Percentiles rank a stretch among this genome's conserved stretches.
Conservation (phyloP, 768 basidiomycete genomes). For the Pulveroboletus sp. region DNA sequence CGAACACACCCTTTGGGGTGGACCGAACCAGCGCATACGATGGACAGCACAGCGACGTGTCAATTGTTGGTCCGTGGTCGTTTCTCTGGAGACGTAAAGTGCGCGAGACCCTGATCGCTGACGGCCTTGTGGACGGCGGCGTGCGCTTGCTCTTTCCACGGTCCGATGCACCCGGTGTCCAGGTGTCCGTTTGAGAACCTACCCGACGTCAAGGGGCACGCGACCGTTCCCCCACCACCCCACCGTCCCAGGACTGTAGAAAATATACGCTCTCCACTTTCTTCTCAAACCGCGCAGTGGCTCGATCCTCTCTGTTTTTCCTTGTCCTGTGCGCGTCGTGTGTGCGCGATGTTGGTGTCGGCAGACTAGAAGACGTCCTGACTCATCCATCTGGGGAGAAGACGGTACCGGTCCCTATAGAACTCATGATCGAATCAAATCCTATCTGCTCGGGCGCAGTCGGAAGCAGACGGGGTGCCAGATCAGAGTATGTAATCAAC, state of each 20-base stretch:
- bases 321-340: background rate
- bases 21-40: conserved; percentile 21
- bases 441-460: conserved; percentile 33
- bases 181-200: conserved; percentile 35
- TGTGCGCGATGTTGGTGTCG: conserved; percentile 30
- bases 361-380: conserved; percentile 35
- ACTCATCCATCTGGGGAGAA: conserved; percentile 32
- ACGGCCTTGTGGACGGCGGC: too few relatives aligned
- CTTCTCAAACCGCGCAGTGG: background rate
- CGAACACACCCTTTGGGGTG: conserved; percentile 33
- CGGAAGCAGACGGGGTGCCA: conserved; percentile 28
- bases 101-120: too few relatives aligned
- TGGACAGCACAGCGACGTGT: conserved; percentile 36
- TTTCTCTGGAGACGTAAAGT: too few relatives aligned
- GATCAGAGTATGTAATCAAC: conserved; percentile 32
- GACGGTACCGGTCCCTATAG: conserved; percentile 33
- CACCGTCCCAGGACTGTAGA: conserved; percentile 38
- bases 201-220: conserved; percentile 37
- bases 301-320: background rate
- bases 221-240: conserved; percentile 41
- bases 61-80: conserved; percentile 33
- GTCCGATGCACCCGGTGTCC: too few relatives aligned
- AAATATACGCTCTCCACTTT: conserved; percentile 27
- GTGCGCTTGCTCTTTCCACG: too few relatives aligned
- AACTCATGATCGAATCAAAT: conserved; percentile 19